Evolutionary conservation across 305 asterid species (phyloP), one percentile per base, ranked within the genome.

Genomic region (Fraxinus sp.): DNA sequence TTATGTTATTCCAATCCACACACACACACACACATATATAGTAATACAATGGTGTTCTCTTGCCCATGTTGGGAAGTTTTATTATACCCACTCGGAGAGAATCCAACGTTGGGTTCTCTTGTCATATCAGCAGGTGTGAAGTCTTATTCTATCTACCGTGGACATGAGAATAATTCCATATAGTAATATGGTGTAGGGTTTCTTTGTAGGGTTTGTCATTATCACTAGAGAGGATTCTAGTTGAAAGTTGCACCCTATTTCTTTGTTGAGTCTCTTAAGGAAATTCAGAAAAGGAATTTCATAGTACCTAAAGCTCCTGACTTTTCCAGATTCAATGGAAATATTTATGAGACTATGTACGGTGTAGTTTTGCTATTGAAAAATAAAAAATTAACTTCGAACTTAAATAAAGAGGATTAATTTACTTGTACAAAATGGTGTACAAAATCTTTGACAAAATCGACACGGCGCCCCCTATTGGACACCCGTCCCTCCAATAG

Each of bases 281-380:
- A 80, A 93, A 86, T 91, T 84, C 91, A 30, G 89, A 92, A 35
- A 84, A 87, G 84, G 84, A 76, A 87, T 88, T 87, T 89, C 93
- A 85, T 88, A 68, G 94, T 83, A 88, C 93, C 91, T 88, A 91
- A 86, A 81, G 90, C 89, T 86, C 88, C 52, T 78, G 75, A 26
- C 89, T 85, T 87, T 87, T 86, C 89, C 92, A 86, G 91, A 87
- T 88, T 90, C 91, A 90, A 78, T 87, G 88, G 88, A 89, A 88
- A 80, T 86, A 87, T 89, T 87, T 86, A 88, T 75, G 84, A 83
- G 76, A 78, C 83, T 84, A 78, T 88, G 87, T 86, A 82, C 76
- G 84, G 83, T 73, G 81, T 89, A 83, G 85, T 81, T 81, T 83
- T 82, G 77, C 82, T 77, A 80, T 78, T n/a, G 77, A 46, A 64